These are phyloP conservation scores for Rhodotorula sp. DNA, from an alignment of 1,284 basidiomycete genomes.

Conservation along the genomic window DNA sequence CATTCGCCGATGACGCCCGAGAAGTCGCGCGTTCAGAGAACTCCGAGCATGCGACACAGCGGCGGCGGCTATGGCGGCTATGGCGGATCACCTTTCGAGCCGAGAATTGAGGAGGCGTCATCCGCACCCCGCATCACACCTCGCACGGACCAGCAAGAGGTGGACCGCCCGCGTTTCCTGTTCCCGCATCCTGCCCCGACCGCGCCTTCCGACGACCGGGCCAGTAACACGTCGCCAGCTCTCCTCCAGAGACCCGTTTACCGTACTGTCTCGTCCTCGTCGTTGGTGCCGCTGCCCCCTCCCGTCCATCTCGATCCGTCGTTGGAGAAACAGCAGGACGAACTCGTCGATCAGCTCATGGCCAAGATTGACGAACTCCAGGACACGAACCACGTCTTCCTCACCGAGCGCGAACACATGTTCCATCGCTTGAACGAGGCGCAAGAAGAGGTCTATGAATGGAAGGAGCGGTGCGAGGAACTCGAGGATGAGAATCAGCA, in stretches of 20 bases:
- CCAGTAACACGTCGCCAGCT: neutral
- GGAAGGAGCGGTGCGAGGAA: conserved; percentile 67
- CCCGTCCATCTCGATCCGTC: conserved; percentile 10
- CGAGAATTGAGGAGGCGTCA: too few species aligned
- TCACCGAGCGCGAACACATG: conserved; percentile 64
- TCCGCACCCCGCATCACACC: too few species aligned
- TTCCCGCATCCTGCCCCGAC: too few species aligned
- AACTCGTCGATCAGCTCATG: conserved; percentile 67
- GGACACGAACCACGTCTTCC: conserved; percentile 67
- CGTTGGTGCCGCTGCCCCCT: conserved; percentile 13
- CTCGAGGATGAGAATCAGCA: conserved; percentile 59
- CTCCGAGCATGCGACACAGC: too few species aligned
- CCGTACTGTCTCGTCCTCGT: conserved; percentile 16
- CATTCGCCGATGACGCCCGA: too few species aligned
- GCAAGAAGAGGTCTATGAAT: conserved; percentile 66
- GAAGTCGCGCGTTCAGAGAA: too few species aligned
- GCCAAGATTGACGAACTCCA: conserved; percentile 76
- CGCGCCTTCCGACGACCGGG: conserved; percentile 11
- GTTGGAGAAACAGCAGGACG: conserved; percentile 52
- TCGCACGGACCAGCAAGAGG: too few species aligned
- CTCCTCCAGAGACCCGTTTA: neutral
- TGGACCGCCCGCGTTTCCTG: too few species aligned
- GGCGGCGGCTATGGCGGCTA: too few species aligned
- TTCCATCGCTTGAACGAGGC: conserved; percentile 62
- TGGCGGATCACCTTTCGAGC: too few species aligned